Base-by-base conservation (phyloP, 1,284 basidiomycete genomes). In the Cryptococcus neoformans region DNA sequence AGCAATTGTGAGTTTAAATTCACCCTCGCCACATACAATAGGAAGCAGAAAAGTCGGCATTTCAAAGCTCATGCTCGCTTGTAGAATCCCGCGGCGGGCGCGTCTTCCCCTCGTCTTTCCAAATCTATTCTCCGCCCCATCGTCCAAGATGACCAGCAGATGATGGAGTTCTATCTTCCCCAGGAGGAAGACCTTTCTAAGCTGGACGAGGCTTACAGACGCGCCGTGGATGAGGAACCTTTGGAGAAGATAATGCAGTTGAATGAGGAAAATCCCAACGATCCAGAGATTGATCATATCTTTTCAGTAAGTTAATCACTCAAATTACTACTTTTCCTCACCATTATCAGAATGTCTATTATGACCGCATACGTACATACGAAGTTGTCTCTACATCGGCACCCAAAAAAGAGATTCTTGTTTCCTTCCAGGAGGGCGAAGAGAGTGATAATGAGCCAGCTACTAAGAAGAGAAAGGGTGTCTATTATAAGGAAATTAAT, bases 161-260 rank as follows among this genome's bases (percentile, higher is more conserved):
- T 92, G 80, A 79, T 95, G 57, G 86, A 89, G n/a, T 94, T 90
- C 74, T 94, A 92, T 68, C 82, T 94, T 11, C 89, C 90, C 0
- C 81, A 84, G 65, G 87, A 90, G 55, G 90, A 92, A 65, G 86
- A 86, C 34, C 79, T 74, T 2, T 47, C 52, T 4, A 58, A 57
- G 11, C 46, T 72, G 14, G 57, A 58, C 6, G 54, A 66, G 10
- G 56, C 63, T 4, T 69, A 65, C 38, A 56, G 60, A 9, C 51
- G 54, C 3, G 64, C 72, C 0, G 53, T 71, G 7, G 58, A 61
- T 38, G 50, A 54, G 16, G 68, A 70, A 10, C 52, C 51, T 8
- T 28, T 63, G 11, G 58, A 67, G 12, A 54, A 63, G 36, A 38
- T 69, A 10, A 34, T 52, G 16, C 62, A 61, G 41, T 41, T 68